These are phyloP conservation scores for Yamadazyma sp. DNA, from an alignment of 805 yeast species.

Conservation along the genomic window DNA sequence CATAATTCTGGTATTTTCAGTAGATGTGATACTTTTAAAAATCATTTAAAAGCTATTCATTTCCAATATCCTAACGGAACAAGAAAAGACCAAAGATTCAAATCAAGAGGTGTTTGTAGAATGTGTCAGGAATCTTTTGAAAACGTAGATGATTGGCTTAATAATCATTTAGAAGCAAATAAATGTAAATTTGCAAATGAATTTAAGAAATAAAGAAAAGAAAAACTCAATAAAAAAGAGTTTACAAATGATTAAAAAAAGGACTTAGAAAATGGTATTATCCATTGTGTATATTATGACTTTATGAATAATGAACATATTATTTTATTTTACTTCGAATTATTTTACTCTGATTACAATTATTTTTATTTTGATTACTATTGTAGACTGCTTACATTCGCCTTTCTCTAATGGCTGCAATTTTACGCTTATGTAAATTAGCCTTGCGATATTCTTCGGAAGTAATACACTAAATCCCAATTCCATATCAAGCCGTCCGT, in stretches of 20 bases:
- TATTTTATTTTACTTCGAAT: no score
- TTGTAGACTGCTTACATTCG: no score
- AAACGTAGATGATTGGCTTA: constrained; percentile 78
- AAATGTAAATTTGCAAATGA: constrained; percentile 28
- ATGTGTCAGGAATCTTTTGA: constrained; percentile 66
- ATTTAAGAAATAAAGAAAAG: constrained; percentile 6
- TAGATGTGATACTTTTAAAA: constrained; percentile 88
- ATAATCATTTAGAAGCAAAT: constrained; percentile 61
- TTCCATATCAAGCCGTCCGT: no score
- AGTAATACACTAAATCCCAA: no score
- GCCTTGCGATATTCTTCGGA: no score
- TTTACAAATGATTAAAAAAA: not conserved
- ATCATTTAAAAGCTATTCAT: constrained; percentile 86
- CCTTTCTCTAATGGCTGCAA: no score
- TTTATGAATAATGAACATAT: no score
- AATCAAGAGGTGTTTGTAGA: constrained; percentile 71
- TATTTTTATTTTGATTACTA: no score
- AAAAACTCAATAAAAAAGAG: not conserved
- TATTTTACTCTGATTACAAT: no score
- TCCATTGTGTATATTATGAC: no score
- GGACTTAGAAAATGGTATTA: no score
- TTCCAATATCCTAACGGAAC: constrained; percentile 88
- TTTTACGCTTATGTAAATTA: no score
- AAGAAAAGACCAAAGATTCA: constrained; percentile 66
- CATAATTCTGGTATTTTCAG: constrained; percentile 84